Evolutionary conservation across 371 early-diverging fungal genomes (phyloP), one percentile per base, ranked within the genome.

Genomic region (Dipsacomyces acuminosporus): DNA sequence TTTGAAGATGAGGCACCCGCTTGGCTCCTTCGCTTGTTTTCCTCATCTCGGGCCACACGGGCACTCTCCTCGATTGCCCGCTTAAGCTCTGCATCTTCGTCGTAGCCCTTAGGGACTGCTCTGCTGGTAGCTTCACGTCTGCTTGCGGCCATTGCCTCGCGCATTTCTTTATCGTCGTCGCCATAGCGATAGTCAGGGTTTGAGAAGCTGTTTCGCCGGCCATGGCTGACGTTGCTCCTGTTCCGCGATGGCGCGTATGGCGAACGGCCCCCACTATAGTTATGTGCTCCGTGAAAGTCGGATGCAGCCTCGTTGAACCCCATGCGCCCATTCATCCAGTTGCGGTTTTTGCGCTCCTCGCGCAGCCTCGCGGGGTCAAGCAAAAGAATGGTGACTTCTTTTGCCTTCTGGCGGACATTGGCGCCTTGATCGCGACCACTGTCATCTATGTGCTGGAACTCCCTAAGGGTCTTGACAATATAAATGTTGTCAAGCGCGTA

Each of bases 391-490:
- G 93, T 89, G 36, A 98, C 82, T 48, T 91, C 93, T 56, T 92
- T 94, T 45, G 91, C 89, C 71, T 91, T 93, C 64, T 93, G 88
- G 17, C 96, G 92, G 7, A 95, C 95, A 71, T 91, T 89, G 2
- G 81, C 78, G 8, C 93, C 95, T 61, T 90, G 89, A 71, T 96
- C 98, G 52, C 80, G 83, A 30, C 93, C 93, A 34, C 85, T 80
- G 15, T 95, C 96, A 67, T 96, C 95, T 36, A 93, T 77, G 72
- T 87, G 89, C 63, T 94, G 94, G 69, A 95, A 98, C 74, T 96
- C 97, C 48, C 88, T 88, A 41, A 96, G 71, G 1, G 98, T 96
- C 74, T 90, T 95, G 54, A 98, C 87, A 45, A 93, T 82, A 56
- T 90, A 91, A 18, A 91, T 55, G 62, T 96, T 95, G 61, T 92